A percentile compares a stretch with the other conserved stretches of the same genome.
Evolutionary conservation across 305 asterid species (phyloP).

Genomic region (Rubia balearica): DNA sequence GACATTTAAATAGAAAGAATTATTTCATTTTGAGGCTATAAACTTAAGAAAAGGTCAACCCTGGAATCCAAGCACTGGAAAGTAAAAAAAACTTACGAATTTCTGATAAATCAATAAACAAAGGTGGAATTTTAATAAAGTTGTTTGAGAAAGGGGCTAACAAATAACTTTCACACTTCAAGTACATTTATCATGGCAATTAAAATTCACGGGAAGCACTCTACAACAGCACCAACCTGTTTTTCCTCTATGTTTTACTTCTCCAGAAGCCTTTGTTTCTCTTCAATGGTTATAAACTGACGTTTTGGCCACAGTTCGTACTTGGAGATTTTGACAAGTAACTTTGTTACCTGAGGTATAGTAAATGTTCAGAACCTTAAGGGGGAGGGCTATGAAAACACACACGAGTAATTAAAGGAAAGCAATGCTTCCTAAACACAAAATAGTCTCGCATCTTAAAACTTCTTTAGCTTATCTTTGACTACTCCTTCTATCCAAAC

Average conservation of each 20-base stretch:
- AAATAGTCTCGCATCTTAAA: no score
- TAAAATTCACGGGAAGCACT: background rate
- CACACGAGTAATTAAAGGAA: no score
- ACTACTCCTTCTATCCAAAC: no score
- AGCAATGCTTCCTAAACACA: no score
- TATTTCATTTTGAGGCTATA: background rate
- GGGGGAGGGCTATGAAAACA: no score
- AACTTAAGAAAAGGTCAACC: background rate
- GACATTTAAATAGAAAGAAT: no score
- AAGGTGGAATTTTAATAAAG: background rate
- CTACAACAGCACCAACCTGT: constrained; percentile 44
- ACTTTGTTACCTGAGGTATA: no score
- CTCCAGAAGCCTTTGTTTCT: background rate
- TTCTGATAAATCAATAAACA: background rate
- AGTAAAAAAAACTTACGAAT: background rate
- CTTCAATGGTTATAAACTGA: no score
- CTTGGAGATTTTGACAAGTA: no score
- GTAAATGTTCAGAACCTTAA: no score
- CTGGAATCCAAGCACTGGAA: background rate
- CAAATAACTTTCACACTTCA: background rate
- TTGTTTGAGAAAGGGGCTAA: background rate
- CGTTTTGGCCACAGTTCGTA: no score
- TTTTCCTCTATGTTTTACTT: constrained; percentile 67
- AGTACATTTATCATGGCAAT: background rate
- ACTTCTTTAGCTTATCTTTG: no score